Conservation (phyloP, 108 stramenopile genomes). For the Cylindrotheca fusiformis region DNA sequence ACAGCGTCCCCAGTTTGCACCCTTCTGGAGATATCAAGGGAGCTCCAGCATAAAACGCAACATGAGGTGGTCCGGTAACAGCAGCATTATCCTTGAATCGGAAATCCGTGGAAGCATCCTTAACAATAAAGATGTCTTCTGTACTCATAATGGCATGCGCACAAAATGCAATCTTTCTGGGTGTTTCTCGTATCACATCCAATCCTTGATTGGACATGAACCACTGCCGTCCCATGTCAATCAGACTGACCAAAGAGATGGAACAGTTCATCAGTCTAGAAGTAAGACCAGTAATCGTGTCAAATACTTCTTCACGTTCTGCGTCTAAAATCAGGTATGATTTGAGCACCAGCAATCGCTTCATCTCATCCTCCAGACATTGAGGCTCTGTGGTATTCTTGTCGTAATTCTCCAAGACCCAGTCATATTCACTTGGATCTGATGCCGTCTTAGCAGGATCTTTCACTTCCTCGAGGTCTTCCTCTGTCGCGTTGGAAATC, state of each 20-base stretch:
- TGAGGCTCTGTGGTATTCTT: constrained; percentile 13
- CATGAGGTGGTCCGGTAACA: constrained; percentile 53
- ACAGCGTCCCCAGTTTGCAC: constrained; percentile 58
- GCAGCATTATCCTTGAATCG: constrained; percentile 68
- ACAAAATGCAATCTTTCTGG: constrained; percentile 69
- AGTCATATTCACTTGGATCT: too few relatives aligned
- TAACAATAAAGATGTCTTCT: constrained; percentile 45
- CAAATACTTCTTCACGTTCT: constrained; percentile 20
- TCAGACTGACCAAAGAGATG: constrained; percentile 61
- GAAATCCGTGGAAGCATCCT: constrained; percentile 60
- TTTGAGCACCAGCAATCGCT: constrained; percentile 44
- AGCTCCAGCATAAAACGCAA: constrained; percentile 78
- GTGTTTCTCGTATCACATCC: constrained; percentile 38
- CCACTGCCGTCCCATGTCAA: constrained; percentile 73
- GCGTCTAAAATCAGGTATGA: constrained; percentile 52
- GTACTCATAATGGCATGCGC: constrained; percentile 49
- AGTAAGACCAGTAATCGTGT: constrained; percentile 22
- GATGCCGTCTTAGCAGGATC: too few relatives aligned
- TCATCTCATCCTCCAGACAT: constrained; percentile 34
- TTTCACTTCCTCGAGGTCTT: too few relatives aligned
- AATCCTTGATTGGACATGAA: constrained; percentile 57
- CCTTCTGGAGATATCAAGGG: constrained; percentile 60
- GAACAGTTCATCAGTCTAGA: constrained; percentile 52
- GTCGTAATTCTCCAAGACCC: constrained; percentile 9
- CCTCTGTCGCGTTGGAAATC: too few relatives aligned